Evolutionary conservation across 1,139 yeast genomes (phyloP).

Genomic region (Scheffersomyces titani): DNA sequence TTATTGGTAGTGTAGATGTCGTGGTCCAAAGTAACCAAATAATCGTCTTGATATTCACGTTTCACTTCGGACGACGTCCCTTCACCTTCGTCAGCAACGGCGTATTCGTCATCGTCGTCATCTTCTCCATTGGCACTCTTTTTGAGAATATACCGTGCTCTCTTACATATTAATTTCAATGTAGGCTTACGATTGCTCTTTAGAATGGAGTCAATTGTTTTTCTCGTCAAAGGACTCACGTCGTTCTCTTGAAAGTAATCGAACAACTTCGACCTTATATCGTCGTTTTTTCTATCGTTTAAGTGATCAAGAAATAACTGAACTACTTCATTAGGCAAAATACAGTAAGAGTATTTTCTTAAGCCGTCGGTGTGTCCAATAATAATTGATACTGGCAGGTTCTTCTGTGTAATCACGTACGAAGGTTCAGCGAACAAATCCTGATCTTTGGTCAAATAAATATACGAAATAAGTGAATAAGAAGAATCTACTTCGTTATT

Average conservation of each 20-base stretch:
- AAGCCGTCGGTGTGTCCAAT: conserved; percentile 45
- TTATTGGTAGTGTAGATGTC: conserved; percentile 39
- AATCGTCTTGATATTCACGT: conserved; percentile 33
- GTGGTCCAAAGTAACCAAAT: conserved; percentile 34
- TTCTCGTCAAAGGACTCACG: conserved; percentile 24
- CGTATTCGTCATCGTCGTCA: conserved; percentile 6
- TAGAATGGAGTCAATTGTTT: conserved; percentile 36
- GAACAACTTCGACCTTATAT: conserved; percentile 4
- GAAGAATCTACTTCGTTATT: conserved; percentile 1
- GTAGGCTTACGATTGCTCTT: conserved; percentile 50
- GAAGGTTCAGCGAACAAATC: conserved; percentile 31
- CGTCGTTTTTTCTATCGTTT: conserved; percentile 21
- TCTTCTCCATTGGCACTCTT: conserved; percentile 22
- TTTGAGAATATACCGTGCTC: conserved; percentile 49
- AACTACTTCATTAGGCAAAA: conserved; percentile 35
- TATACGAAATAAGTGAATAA: conserved; percentile 10
- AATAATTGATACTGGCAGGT: conserved; percentile 27
- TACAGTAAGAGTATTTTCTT: conserved; percentile 42
- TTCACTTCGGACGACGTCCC: conserved; percentile 1
- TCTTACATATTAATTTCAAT: conserved; percentile 43
- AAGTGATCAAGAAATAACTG: conserved; percentile 26
- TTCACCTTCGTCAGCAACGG: background rate
- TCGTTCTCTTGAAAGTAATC: conserved; percentile 13
- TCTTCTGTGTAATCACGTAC: conserved; percentile 31
- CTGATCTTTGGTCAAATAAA: conserved; percentile 11